phyloP scores from a whole-genome alignment of 2,329 filamentous ascomycete genomes.

The Clonostachys rhizophaga region DNA sequence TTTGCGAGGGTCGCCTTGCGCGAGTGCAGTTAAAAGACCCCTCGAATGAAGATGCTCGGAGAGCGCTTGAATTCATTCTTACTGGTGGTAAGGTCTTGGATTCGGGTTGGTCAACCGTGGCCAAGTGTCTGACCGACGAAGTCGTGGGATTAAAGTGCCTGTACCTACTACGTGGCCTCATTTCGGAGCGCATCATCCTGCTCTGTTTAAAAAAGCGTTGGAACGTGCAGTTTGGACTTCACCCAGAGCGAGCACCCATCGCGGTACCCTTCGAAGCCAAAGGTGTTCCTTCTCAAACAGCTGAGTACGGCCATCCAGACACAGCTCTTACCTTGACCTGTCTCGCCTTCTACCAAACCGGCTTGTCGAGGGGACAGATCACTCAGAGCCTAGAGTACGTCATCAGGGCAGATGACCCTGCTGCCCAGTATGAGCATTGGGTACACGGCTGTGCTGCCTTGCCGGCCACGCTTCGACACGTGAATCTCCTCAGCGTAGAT shows the following conservation, averaged over 20 bases:
- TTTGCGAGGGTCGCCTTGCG: constrained; percentile 22
- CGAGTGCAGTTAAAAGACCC: constrained; percentile 6
- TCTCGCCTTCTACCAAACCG: constrained; percentile 51
- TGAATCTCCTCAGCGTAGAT: constrained; percentile 52
- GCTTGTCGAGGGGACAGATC: constrained; percentile 46
- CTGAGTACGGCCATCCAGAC: constrained; percentile 61
- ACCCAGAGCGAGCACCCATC: constrained; percentile 37
- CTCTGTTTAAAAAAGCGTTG: constrained; percentile 53
- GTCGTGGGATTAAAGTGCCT: constrained; percentile 25
- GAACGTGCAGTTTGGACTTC: constrained; percentile 60
- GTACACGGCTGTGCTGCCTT: constrained; percentile 38
- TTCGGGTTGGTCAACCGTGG: not conserved
- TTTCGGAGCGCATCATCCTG: constrained; percentile 54
- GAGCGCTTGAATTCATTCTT: not conserved
- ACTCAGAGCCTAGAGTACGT: constrained; percentile 33
- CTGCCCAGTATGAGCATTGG: constrained; percentile 46
- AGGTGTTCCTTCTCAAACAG: constrained; percentile 45
- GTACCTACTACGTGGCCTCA: constrained; percentile 47
- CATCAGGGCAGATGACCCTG: constrained; percentile 47
- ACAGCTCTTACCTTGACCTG: constrained; percentile 50
- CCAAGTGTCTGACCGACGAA: not conserved
- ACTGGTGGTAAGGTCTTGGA: not conserved
- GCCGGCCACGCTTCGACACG: constrained; percentile 25
- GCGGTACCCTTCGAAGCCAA: constrained; percentile 58
- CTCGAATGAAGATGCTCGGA: not conserved